Conservation (phyloP, 495 filamentous ascomycete species). For the Aspergillus homomorphus region DNA sequence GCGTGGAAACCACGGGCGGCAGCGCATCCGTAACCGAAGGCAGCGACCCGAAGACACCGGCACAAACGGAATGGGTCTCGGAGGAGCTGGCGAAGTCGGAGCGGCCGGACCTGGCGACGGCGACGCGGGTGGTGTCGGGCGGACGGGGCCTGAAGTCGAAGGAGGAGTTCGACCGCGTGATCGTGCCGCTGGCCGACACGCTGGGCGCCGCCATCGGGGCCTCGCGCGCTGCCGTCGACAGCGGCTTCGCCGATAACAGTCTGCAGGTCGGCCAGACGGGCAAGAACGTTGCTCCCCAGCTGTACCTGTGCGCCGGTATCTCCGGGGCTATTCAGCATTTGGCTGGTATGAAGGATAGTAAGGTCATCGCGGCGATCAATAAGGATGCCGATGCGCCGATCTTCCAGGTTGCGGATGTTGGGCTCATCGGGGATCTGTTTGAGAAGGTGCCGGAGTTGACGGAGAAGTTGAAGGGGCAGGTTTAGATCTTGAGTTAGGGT, state of each 20-base stretch:
- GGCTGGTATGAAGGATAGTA: slow-evolving; percentile 99
- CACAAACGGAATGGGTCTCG: slow-evolving; percentile 81
- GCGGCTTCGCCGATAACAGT: slow-evolving; percentile 98
- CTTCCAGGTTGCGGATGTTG: slow-evolving; percentile 96
- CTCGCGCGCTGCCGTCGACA: slow-evolving; percentile 91
- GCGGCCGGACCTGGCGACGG: slow-evolving; percentile 90
- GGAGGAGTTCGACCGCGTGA: slow-evolving; percentile 90
- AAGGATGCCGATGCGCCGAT: slow-evolving; percentile 97
- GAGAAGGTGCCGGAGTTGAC: slow-evolving; percentile 94
- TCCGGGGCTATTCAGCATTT: slow-evolving; percentile 97
- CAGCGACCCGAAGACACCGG: slow-evolving; percentile 58
- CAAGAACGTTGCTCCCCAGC: slow-evolving; percentile 94
- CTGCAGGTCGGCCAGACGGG: slow-evolving; percentile 97
- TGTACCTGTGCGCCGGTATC: slow-evolving; percentile 94
- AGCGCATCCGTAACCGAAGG: slow-evolving; percentile 48
- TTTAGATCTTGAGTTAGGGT: slow-evolving; percentile 13
- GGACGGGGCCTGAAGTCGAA: slow-evolving; percentile 95
- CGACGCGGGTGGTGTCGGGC: slow-evolving; percentile 84
- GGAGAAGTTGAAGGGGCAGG: slow-evolving; percentile 79
- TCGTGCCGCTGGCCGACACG: slow-evolving; percentile 85
- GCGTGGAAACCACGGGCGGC: slow-evolving; percentile 47
- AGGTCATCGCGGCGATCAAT: slow-evolving; percentile 98
- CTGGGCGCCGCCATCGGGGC: slow-evolving; percentile 93
- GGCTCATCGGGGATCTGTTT: slow-evolving; percentile 92
- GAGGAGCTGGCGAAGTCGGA: slow-evolving; percentile 91